These are phyloP conservation scores for Pholiota conissans DNA, from an alignment of 768 basidiomycete species.

Conservation along the genomic window DNA sequence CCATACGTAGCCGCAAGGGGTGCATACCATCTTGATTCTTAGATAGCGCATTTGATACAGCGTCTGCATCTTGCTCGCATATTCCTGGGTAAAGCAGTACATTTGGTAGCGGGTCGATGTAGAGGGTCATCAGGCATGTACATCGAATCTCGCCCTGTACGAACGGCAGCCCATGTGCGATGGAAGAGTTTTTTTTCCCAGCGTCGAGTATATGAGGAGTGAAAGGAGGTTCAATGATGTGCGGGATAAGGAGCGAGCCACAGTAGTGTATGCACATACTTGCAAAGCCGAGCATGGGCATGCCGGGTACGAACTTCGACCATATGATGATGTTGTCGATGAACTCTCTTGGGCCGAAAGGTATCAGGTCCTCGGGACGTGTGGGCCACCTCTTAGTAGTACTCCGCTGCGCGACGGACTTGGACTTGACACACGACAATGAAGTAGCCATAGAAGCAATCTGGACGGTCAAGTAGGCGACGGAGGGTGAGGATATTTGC, in stretches of 20 bases:
- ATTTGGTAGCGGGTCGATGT: not conserved
- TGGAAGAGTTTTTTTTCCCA: constrained; percentile 1
- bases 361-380: constrained; percentile 6
- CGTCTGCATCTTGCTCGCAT: not conserved
- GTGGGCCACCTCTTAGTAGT: too few relatives aligned
- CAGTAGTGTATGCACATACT: constrained; percentile 2
- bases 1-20: not conserved
- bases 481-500: not conserved
- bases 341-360: constrained; percentile 1
- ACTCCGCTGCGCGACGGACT: constrained; percentile 2
- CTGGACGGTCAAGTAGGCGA: not conserved
- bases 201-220: not conserved
- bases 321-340: constrained; percentile 1
- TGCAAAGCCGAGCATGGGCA: not conserved
- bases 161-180: not conserved
- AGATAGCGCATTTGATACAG: too few relatives aligned
- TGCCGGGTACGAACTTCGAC: constrained; percentile 2
- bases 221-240: not conserved
- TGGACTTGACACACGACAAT: not conserved
- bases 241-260: constrained; percentile 2
- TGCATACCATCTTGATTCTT: not conserved
- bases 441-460: not conserved
- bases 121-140: constrained; percentile 3
- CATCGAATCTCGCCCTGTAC: not conserved
- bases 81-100: not conserved